These are phyloP conservation scores for Tardiomyces blankii DNA, from an alignment of 1,139 yeast genomes.

Conservation along the genomic window DNA sequence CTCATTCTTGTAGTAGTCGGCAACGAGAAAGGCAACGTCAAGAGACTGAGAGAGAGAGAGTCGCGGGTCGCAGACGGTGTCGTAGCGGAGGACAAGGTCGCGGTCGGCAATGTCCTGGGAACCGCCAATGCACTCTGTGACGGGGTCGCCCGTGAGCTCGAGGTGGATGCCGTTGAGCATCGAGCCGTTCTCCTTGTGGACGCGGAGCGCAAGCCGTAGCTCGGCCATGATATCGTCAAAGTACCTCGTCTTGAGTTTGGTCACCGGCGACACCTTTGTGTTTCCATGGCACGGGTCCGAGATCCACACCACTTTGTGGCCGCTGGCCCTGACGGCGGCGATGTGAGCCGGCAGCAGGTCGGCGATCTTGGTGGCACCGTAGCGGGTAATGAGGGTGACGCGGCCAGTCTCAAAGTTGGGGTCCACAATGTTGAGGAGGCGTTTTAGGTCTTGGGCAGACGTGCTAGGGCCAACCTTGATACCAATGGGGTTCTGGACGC, in stretches of 20 bases:
- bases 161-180: conserved; percentile 32
- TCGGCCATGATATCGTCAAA: conserved; percentile 33
- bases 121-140: conserved; percentile 37
- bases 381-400: conserved; percentile 33
- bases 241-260: conserved; percentile 32
- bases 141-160: conserved; percentile 35
- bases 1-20: conserved; percentile 18
- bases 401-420: conserved; percentile 30
- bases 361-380: conserved; percentile 29
- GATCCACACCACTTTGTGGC: conserved; percentile 34
- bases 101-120: conserved; percentile 31
- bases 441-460: conserved; percentile 27
- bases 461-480: conserved; percentile 35
- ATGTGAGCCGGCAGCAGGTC: conserved; percentile 30
- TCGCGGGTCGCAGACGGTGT: conserved; percentile 36
- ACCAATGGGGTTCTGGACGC: conserved; percentile 34
- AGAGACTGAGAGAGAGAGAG: conserved; percentile 29
- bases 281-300: conserved; percentile 36
- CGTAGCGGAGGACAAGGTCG: conserved; percentile 30
- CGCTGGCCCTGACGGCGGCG: conserved; percentile 27
- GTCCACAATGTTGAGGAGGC: conserved; percentile 30
- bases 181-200: conserved; percentile 26
- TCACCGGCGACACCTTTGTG: conserved; percentile 29
- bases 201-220: conserved; percentile 25
- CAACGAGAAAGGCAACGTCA: conserved; percentile 33